Conservation (phyloP, 805 yeast genomes). For the Gaillardinia entomophila region DNA sequence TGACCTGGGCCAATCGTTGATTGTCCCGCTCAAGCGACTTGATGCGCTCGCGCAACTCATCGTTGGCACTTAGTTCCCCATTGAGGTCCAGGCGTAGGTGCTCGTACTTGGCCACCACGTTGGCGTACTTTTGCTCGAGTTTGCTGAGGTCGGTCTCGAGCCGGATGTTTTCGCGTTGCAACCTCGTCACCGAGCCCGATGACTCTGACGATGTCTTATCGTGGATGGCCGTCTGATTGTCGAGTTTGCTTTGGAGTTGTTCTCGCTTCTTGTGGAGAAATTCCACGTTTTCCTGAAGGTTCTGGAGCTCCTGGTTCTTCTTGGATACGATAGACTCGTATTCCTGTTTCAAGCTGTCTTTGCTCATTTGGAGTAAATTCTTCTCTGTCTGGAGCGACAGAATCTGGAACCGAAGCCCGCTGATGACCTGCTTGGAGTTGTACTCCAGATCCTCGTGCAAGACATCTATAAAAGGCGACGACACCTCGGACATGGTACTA, state of each 20-base stretch:
- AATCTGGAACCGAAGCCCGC: conserved; percentile 28
- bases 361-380: conserved; percentile 21
- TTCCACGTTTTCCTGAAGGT: conserved; percentile 31
- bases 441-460: conserved; percentile 9
- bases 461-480: conserved; percentile 23
- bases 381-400: conserved; percentile 28
- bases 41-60: conserved; percentile 34
- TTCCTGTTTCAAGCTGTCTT: conserved; percentile 13
- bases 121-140: conserved; percentile 15
- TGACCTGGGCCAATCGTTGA: conserved; percentile 19
- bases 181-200: conserved; percentile 10
- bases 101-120: conserved; percentile 21
- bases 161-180: conserved; percentile 13
- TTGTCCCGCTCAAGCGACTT: conserved; percentile 19
- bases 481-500: background rate
- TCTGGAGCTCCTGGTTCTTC: conserved; percentile 27
- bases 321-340: conserved; percentile 20
- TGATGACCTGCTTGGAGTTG: conserved; percentile 12
- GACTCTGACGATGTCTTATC: conserved; percentile 11
- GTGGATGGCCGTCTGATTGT: conserved; percentile 24
- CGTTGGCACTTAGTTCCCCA: conserved; percentile 26
- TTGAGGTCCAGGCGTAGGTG: conserved; percentile 30
- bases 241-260: conserved; percentile 23
- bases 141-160: conserved; percentile 8
- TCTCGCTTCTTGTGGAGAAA: conserved; percentile 29